Percentiles rank a stretch among this genome's conserved stretches.
phyloP scores from a whole-genome alignment of 176 grass and related monocot genomes.

The Oropetium thomaeum region DNA sequence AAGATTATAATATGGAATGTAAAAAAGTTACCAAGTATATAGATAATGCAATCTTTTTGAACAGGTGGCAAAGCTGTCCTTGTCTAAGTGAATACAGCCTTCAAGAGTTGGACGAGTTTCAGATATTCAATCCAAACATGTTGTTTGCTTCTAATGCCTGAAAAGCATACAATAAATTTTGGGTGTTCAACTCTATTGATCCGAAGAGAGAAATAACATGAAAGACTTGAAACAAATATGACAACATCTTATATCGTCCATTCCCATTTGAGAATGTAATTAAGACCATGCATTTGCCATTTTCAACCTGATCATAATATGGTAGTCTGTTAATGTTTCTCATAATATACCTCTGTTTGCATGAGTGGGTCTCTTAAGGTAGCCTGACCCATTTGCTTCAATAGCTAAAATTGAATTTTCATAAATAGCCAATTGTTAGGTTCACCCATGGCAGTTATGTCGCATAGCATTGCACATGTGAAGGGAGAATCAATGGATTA shows the following conservation, averaged over 20 bases:
- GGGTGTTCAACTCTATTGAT: background rate
- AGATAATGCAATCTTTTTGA: conserved; percentile 67
- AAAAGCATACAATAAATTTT: conserved; percentile 23
- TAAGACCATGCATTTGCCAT: conserved; percentile 3
- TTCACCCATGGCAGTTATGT: background rate
- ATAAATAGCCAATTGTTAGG: background rate
- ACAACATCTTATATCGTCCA: background rate
- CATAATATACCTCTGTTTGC: background rate
- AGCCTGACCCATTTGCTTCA: background rate
- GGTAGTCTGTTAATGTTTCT: background rate
- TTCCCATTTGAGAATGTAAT: conserved; percentile 8
- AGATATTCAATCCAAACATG: conserved; percentile 47
- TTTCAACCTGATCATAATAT: background rate
- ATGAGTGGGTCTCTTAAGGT: background rate
- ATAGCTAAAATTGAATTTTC: background rate
- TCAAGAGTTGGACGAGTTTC: conserved; percentile 61
- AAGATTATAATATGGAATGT: background rate
- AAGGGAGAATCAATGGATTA: background rate
- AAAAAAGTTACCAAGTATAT: conserved; percentile 48
- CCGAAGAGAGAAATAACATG: background rate
- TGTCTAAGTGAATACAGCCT: conserved; percentile 84
- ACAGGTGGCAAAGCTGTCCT: conserved; percentile 63
- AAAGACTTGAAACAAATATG: background rate
- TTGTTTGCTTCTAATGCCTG: conserved; percentile 67
- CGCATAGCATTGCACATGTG: conserved; percentile 3